Evolutionary conservation across 2,329 filamentous ascomycete genomes (phyloP), one percentile per base, ranked within the genome.

Genomic region (Pseudonectria foliicola): DNA sequence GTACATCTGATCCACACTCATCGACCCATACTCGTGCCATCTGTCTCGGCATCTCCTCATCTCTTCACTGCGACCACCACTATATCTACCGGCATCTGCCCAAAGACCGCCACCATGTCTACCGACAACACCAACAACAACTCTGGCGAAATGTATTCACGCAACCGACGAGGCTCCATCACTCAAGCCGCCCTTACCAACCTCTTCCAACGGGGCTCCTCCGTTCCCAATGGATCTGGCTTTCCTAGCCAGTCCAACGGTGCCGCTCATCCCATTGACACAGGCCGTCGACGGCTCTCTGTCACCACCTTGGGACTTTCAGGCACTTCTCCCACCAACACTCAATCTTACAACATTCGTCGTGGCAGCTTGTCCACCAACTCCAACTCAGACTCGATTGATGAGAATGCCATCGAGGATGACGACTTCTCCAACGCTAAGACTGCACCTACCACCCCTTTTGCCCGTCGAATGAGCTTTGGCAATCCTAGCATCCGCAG

Each of bases 391-490:
- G 72, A 77, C 37, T 74, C 73, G 2, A 70, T 81, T 42, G 83
- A 89, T 45, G 85, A 89, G 61, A 81, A 65, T 48, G 83, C 82
- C 31, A 73, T 83, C 41, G 81, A 86, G 43, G 84, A 89, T 40
- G 76, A 80, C 27, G 76, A 80, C 14, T 61, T 68, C 26, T 59
- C 66, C n/a, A 57, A 62, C 33, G 56, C 67, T 26, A 74, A 70
- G 53, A 75, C 73, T 48, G 71, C 73, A 12, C 80, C 85, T 24
- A 73, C 68, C 34, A 85, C 83, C 10, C 85, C 88, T 24, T 90
- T 89, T 56, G 76, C 76, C 40, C 82, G 89, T 49, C 83, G 89
- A 39, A 80, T 95, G 68, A 95, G 89, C 63, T 93, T 95, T 54
- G 89, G 90, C 42, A 82, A 83, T 42, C 78, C 87, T 59, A 81